Evolutionary conservation across 441 rosid species (phyloP), one percentile per base, ranked within the genome.

Genomic region (Pelargonium myrrhifolium): DNA sequence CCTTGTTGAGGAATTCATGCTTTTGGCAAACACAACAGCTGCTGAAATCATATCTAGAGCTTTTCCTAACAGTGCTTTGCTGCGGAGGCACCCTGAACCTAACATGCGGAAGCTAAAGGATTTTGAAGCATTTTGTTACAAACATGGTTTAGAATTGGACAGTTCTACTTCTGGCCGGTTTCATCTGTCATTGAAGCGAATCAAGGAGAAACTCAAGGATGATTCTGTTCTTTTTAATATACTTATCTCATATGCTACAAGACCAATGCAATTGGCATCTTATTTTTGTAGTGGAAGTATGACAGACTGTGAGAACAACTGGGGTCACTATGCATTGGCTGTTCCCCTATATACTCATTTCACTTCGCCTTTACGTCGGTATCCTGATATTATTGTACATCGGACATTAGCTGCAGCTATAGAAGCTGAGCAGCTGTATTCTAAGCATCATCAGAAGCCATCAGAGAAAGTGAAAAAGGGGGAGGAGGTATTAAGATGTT

Each of bases 1-100:
- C 74, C 83, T 93, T 42, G 89, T 93, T 45, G 97, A 89, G 87
- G 97, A 93, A 84, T 88, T 93, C 68, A 89, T 93, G 96, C 93
- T 93, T 72, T 81, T 91, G 81, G 99, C 99, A 10, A 93, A 89
- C 72, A 79, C 68, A 68, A 89, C 99, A 10, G 91, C 91, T n/a
- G 99, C 99, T 68, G 96, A 91, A 81, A 82, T 93, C 74, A 87
- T 86, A 71, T 84, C 87, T 60, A 85, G 89, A 81, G 90, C 91
- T 78, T 91, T 84, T 79, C 99, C 96, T 10, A 83, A 86, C 71
- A 62, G 80, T 61, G 85, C 99, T 40, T 71, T 93, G 73, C 77
- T 93, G 75, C 83, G 93, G 79, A 89, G 86, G 84, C 99, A 93
- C 66, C 96, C 97, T 69, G 91, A 85, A 76, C 99, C 99, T 20